Conservation (phyloP, 2,329 filamentous ascomycete species). For the Stylonectria norvegica region DNA sequence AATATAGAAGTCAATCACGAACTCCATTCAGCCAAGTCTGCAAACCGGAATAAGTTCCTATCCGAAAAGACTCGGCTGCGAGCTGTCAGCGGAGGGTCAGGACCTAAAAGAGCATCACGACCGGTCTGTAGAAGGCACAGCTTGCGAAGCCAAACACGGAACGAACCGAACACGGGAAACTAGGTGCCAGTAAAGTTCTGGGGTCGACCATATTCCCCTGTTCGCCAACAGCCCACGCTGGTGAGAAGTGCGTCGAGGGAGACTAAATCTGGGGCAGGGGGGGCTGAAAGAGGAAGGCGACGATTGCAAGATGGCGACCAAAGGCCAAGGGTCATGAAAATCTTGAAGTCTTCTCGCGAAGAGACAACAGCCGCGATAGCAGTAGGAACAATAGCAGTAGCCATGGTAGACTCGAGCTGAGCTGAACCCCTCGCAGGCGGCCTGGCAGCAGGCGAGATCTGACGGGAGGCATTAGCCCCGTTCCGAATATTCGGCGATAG, state of each 20-base stretch:
- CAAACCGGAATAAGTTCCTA: too few species aligned
- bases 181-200: too few species aligned
- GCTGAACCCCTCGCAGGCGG: too few species aligned
- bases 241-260: conserved; percentile 1
- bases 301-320: conserved; percentile 15
- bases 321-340: conserved; percentile 14
- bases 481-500: conserved; percentile 16
- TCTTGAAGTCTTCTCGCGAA: conserved; percentile 15
- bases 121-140: conserved; percentile 16
- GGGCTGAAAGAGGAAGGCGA: too few species aligned
- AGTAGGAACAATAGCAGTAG: too few species aligned
- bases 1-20: too few species aligned
- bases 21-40: too few species aligned
- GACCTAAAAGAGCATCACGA: conserved; percentile 11
- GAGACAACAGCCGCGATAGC: conserved; percentile 21
- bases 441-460: conserved; percentile 19
- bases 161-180: too few species aligned
- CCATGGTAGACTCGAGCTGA: too few species aligned
- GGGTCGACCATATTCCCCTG: too few species aligned
- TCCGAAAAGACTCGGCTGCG: conserved; percentile 16
- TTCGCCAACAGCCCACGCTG: too few species aligned
- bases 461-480: conserved; percentile 10
- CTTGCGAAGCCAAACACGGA: conserved; percentile 25
- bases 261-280: neutral
- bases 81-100: conserved; percentile 12